phyloP scores from a whole-genome alignment of 768 basidiomycete genomes.

The Mycena galericulata region DNA sequence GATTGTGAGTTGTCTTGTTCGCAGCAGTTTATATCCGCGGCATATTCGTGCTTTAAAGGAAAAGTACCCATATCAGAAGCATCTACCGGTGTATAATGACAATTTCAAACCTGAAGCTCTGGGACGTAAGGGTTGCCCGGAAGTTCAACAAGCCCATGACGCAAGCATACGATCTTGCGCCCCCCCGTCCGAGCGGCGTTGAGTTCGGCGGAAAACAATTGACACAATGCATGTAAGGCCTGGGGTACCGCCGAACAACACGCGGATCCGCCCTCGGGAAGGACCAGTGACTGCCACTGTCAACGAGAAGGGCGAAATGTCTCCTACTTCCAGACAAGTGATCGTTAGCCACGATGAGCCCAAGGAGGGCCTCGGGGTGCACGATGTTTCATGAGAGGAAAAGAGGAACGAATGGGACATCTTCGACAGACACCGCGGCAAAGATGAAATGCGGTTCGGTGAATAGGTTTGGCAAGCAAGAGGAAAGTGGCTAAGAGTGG shows the following conservation, averaged over 20 bases:
- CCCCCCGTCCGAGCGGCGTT: constrained; percentile 31
- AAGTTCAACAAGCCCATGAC: constrained; percentile 23
- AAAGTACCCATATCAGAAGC: constrained; percentile 28
- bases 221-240: constrained; percentile 12
- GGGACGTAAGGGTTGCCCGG: constrained; percentile 29
- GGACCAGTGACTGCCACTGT: background rate
- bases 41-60: constrained; percentile 20
- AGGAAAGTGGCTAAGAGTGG: constrained; percentile 25
- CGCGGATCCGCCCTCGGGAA: constrained; percentile 7
- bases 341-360: background rate
- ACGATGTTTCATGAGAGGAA: constrained; percentile 11
- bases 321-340: constrained; percentile 7
- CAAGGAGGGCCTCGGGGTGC: constrained; percentile 32
- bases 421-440: constrained; percentile 16
- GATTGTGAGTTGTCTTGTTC: constrained; percentile 25
- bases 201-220: constrained; percentile 19
- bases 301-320: constrained; percentile 4
- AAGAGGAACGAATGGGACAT: constrained; percentile 5
- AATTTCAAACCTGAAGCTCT: constrained; percentile 21
- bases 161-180: constrained; percentile 28
- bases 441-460: constrained; percentile 17
- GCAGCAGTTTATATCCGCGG: constrained; percentile 37
- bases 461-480: constrained; percentile 15
- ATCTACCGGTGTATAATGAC: constrained; percentile 30
- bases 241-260: constrained; percentile 1